phyloP scores from a whole-genome alignment of 73 alveolate genomes.

The Stentor roeselii region DNA sequence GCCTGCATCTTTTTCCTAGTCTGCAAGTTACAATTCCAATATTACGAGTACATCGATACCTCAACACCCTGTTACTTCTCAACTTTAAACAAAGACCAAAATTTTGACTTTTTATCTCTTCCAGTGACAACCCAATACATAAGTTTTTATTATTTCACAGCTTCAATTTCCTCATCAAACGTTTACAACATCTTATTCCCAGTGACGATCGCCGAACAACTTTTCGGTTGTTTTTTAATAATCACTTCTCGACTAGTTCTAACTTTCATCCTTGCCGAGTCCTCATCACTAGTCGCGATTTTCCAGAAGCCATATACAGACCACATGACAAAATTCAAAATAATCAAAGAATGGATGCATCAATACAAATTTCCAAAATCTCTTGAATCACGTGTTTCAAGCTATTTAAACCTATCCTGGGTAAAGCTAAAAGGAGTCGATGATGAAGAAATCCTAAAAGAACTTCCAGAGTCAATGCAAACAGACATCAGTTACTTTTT shows the following conservation, averaged over 20 bases:
- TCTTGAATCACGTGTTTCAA: constrained; percentile 37
- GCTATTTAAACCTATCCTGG: constrained; percentile 43
- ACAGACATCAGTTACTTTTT: constrained; percentile 25
- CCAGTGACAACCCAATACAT: constrained; percentile 35
- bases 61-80: constrained; percentile 22
- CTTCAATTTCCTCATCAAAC: constrained; percentile 46
- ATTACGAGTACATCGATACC: constrained; percentile 37
- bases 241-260: constrained; percentile 37
- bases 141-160: constrained; percentile 36
- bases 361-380: constrained; percentile 28
- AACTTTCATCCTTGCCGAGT: constrained; percentile 58
- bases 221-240: constrained; percentile 37
- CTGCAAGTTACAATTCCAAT: constrained; percentile 32
- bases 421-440: constrained; percentile 50
- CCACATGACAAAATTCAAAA: constrained; percentile 26
- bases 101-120: neutral
- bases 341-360: constrained; percentile 36
- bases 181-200: constrained; percentile 60
- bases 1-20: constrained; percentile 43
- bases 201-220: constrained; percentile 43
- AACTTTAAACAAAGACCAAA: neutral
- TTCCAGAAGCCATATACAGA: constrained; percentile 38
- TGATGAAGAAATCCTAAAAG: constrained; percentile 38
- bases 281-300: constrained; percentile 36
- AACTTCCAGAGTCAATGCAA: constrained; percentile 43